These are phyloP conservation scores for Ophiocordyceps camponoti-floridani DNA, from an alignment of 2,329 filamentous ascomycete genomes.

Conservation along the genomic window DNA sequence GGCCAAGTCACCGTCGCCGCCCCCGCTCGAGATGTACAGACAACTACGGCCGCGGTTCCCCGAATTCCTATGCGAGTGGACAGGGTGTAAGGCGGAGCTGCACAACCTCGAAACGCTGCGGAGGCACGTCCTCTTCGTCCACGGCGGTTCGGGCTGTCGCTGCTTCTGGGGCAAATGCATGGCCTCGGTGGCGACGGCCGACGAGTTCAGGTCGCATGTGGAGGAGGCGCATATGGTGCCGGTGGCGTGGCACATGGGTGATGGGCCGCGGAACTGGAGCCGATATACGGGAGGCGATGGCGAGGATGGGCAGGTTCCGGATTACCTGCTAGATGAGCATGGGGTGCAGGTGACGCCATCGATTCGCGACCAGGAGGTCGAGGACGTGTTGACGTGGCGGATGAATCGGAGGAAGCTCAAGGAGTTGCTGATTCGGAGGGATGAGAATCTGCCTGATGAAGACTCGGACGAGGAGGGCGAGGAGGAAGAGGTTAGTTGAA, in stretches of 20 bases:
- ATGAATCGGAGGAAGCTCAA: constrained; percentile 25
- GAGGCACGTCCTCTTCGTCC: constrained; percentile 32
- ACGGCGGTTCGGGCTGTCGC: constrained; percentile 13
- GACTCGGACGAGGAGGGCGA: constrained; percentile 13
- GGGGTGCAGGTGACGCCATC: constrained; percentile 42
- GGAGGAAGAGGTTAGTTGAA: neutral
- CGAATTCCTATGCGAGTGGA: constrained; percentile 43
- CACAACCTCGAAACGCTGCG: constrained; percentile 43
- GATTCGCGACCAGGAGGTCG: constrained; percentile 29
- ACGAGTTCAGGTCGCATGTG: constrained; percentile 29
- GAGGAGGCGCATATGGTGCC: constrained; percentile 34
- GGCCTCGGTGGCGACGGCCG: neutral
- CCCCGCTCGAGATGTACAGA: constrained; percentile 22
- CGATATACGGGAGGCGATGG: neutral
- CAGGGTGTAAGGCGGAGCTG: constrained; percentile 37
- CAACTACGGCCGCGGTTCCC: constrained; percentile 24
- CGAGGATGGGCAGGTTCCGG: constrained; percentile 16
- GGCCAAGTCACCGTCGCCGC: constrained; percentile 18
- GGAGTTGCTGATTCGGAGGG: constrained; percentile 21
- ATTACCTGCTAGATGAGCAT: constrained; percentile 30
- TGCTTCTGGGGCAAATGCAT: constrained; percentile 17
- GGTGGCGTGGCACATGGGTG: constrained; percentile 39
- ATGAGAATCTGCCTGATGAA: constrained; percentile 28
- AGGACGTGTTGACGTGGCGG: constrained; percentile 26
- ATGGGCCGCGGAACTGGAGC: constrained; percentile 30